Evolutionary conservation across 495 filamentous ascomycete genomes (phyloP).

Genomic region (Podospora tetraspora): DNA sequence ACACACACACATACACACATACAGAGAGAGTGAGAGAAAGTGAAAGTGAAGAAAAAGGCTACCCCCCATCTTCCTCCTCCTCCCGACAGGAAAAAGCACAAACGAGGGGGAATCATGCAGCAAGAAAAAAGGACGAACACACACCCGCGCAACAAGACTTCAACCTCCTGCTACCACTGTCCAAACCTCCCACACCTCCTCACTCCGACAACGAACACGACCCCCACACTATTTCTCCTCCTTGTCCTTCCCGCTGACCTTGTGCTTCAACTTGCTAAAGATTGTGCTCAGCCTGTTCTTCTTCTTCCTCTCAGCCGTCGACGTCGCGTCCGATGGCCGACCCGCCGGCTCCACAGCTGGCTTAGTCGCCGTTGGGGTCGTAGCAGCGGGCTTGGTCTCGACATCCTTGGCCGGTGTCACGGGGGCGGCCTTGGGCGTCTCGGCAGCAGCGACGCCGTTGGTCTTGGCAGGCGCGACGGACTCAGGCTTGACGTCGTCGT

Average conservation of each 20-base stretch:
- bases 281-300: constrained; percentile 56
- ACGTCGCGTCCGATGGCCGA: constrained; percentile 11
- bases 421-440: constrained; percentile 2
- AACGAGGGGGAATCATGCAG: constrained; percentile 38
- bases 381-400: neutral
- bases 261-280: constrained; percentile 55
- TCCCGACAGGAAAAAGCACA: neutral
- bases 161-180: constrained; percentile 4
- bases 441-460: constrained; percentile 17
- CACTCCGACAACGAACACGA: neutral
- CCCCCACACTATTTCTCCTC: constrained; percentile 18
- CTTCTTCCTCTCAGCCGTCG: constrained; percentile 46
- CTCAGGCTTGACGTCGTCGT: neutral
- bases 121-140: constrained; percentile 21
- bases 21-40: neutral
- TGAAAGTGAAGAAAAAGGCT: neutral
- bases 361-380: neutral
- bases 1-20: neutral
- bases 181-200: neutral
- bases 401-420: neutral
- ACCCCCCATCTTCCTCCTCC: neutral
- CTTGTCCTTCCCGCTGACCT: constrained; percentile 38
- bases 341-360: constrained; percentile 18
- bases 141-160: neutral
- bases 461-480: constrained; percentile 23